Evolutionary conservation across 768 basidiomycete species (phyloP).

Genomic region (Lepiota venenata): DNA sequence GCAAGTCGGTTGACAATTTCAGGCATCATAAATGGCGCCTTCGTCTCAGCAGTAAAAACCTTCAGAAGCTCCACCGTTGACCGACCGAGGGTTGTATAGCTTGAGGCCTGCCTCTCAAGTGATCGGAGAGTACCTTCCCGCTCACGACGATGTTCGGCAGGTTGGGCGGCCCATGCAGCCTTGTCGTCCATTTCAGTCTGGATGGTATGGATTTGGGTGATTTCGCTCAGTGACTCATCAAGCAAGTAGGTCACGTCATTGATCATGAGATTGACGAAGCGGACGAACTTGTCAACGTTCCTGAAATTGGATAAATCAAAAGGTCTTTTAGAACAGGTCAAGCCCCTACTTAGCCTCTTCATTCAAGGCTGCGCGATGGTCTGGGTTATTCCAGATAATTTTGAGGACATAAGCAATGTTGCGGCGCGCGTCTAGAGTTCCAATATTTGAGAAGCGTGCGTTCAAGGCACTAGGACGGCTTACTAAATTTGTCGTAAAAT

Average conservation of each 20-base stretch:
- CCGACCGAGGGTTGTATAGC: constrained; percentile 82
- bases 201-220: constrained; percentile 85
- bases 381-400: constrained; percentile 87
- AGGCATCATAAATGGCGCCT: constrained; percentile 90
- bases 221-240: constrained; percentile 90
- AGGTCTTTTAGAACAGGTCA: neutral
- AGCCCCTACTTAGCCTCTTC: constrained; percentile 63
- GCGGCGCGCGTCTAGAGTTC: constrained; percentile 43
- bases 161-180: constrained; percentile 61
- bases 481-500: constrained; percentile 98
- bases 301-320: constrained; percentile 33
- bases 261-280: constrained; percentile 96
- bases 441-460: neutral
- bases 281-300: constrained; percentile 89
- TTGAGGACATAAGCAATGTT: constrained; percentile 88
- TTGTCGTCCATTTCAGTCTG: constrained; percentile 82
- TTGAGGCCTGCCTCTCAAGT: constrained; percentile 82
- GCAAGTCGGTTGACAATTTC: constrained; percentile 96
- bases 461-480: constrained; percentile 24
- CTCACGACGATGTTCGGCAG: constrained; percentile 78
- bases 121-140: constrained; percentile 71
- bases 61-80: constrained; percentile 90
- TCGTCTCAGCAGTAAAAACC: constrained; percentile 89
- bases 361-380: constrained; percentile 84
- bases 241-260: constrained; percentile 98